A percentile compares a stretch with the other conserved stretches of the same genome.
Conservation (phyloP, 176 grass and related monocot genomes). For the Puya raimondii region DNA sequence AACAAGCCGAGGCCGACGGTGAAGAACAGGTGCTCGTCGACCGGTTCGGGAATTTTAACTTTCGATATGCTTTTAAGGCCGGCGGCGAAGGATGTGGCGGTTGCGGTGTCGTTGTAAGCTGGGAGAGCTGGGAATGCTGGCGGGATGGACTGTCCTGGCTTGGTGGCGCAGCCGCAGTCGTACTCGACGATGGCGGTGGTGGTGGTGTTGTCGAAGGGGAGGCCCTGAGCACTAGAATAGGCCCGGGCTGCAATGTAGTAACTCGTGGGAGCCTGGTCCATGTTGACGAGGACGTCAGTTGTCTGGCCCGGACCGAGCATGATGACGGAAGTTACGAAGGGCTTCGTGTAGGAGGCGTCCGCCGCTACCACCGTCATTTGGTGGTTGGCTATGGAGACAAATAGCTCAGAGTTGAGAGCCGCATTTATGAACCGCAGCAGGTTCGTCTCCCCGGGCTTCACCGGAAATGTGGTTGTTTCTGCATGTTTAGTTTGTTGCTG, state of each 20-base stretch:
- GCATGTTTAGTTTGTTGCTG: not conserved
- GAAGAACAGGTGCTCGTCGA: constrained; percentile 65
- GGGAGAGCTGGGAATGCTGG: constrained; percentile 57
- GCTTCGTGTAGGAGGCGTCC: constrained; percentile 69
- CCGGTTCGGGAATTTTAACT: constrained; percentile 40
- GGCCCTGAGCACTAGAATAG: constrained; percentile 35
- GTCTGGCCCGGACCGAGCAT: constrained; percentile 75
- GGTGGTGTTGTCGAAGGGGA: constrained; percentile 67
- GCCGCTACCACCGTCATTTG: constrained; percentile 56
- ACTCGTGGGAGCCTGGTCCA: constrained; percentile 48
- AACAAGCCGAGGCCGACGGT: constrained; percentile 56
- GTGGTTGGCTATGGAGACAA: constrained; percentile 63
- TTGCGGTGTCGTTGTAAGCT: constrained; percentile 52
- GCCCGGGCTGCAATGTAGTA: constrained; percentile 65
- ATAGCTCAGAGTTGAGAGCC: constrained; percentile 68
- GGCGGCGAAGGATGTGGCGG: constrained; percentile 40
- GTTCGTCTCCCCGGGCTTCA: constrained; percentile 58
- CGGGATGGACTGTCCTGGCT: constrained; percentile 12
- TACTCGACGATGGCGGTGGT: constrained; percentile 69
- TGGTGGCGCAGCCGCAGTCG: constrained; percentile 55
- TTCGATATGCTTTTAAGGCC: constrained; percentile 38
- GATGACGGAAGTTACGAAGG: constrained; percentile 57
- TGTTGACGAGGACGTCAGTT: constrained; percentile 72
- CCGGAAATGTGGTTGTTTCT: constrained; percentile 48
- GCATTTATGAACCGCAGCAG: constrained; percentile 79